A percentile compares a stretch with the other conserved stretches of the same genome.
Evolutionary conservation across 371 early-diverging fungal species (phyloP).

Genomic region (Modicella reniformis): DNA sequence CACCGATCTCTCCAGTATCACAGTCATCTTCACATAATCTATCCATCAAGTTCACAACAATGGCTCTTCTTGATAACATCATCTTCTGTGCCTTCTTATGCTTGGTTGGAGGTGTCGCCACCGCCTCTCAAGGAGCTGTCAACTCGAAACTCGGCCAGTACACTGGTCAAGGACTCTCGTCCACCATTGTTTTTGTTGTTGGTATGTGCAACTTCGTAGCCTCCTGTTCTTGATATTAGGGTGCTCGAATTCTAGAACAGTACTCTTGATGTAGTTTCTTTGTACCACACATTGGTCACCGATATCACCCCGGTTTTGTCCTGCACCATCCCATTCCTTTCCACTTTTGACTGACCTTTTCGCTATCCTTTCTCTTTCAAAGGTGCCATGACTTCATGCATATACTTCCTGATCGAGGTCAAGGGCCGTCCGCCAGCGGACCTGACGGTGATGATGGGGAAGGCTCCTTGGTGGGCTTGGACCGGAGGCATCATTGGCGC

Average conservation of each 20-base stretch:
- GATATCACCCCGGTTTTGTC: too few species aligned
- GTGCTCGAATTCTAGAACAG: not conserved
- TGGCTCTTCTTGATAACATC: conserved; percentile 48
- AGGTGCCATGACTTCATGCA: conserved; percentile 44
- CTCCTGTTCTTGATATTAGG: not conserved
- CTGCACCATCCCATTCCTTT: too few species aligned
- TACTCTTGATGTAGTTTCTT: not conserved
- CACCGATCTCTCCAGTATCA: conserved; percentile 30
- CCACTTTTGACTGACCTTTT: not conserved
- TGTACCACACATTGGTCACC: not conserved
- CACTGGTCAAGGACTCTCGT: conserved; percentile 51
- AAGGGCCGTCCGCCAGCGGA: conserved; percentile 44
- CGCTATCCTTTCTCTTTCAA: not conserved
- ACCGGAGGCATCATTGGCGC: conserved; percentile 61
- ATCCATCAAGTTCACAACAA: conserved; percentile 27
- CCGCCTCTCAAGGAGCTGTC: conserved; percentile 47
- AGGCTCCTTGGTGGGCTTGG: conserved; percentile 57
- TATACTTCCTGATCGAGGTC: conserved; percentile 51
- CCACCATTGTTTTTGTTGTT: conserved; percentile 44
- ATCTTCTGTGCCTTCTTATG: conserved; percentile 48
- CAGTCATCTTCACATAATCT: conserved; percentile 37
- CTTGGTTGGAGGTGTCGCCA: conserved; percentile 46
- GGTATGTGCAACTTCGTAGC: conserved; percentile 27
- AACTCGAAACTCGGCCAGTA: conserved; percentile 47
- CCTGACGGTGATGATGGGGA: conserved; percentile 20